Evolutionary conservation across 2,329 filamentous ascomycete species (phyloP).

Genomic region (Penicillium sp.): DNA sequence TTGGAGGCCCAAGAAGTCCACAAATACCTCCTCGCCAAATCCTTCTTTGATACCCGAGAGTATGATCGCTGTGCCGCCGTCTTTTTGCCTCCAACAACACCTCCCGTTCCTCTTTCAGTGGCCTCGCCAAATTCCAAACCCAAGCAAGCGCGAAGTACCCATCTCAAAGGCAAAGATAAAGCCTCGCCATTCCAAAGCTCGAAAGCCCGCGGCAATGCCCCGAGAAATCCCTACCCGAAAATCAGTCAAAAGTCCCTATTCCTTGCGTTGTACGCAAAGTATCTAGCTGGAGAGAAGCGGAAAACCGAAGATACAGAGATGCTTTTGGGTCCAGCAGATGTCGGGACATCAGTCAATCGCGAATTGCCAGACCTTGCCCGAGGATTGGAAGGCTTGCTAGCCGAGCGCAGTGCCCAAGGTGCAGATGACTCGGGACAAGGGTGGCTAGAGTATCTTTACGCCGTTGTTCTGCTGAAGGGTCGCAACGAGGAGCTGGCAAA

Average conservation of each 20-base stretch:
- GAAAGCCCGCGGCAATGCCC: conserved; percentile 30
- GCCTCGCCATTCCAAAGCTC: conserved; percentile 39
- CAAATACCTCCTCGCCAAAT: conserved; percentile 87
- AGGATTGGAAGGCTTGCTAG: conserved; percentile 79
- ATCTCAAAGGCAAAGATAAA: conserved; percentile 65
- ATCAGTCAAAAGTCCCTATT: conserved; percentile 92
- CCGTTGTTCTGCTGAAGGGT: conserved; percentile 83
- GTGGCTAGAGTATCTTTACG: conserved; percentile 86
- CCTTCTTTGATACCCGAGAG: conserved; percentile 92
- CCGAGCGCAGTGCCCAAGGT: conserved; percentile 62
- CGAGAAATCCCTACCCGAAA: conserved; percentile 46
- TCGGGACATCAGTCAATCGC: conserved; percentile 80
- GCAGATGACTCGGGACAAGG: conserved; percentile 70
- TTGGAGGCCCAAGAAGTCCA: conserved; percentile 78
- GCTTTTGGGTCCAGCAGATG: conserved; percentile 90
- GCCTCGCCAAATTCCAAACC: conserved; percentile 40
- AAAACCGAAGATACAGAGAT: conserved; percentile 97
- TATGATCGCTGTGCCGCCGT: conserved; percentile 91
- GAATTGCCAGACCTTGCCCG: conserved; percentile 75
- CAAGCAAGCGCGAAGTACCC: conserved; percentile 40
- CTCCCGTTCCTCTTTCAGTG: conserved; percentile 62
- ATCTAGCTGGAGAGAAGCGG: conserved; percentile 90
- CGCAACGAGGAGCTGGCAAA: conserved; percentile 87
- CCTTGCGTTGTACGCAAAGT: conserved; percentile 87
- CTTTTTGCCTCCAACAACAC: conserved; percentile 77